Evolutionary conservation across 1,284 basidiomycete species (phyloP).

Genomic region (Exobasidium rhododendri): DNA sequence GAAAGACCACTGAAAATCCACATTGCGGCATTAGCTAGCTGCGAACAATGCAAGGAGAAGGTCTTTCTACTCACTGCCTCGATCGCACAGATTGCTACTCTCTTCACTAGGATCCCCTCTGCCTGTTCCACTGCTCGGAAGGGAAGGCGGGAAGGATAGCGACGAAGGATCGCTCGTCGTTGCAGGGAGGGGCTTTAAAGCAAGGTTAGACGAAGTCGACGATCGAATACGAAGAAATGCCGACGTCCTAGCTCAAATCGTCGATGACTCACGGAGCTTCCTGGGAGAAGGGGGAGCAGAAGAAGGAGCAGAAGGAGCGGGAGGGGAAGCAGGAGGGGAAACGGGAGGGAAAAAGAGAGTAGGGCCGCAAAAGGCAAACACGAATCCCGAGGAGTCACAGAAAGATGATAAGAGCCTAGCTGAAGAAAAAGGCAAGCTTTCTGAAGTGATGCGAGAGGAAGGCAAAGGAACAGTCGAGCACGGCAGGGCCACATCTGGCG

Average conservation of each 20-base stretch:
- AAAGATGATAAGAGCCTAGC: neutral
- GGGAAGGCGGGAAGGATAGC: neutral
- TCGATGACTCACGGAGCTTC: slow-evolving; percentile 41
- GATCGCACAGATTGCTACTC: slow-evolving; percentile 42
- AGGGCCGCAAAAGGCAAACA: neutral
- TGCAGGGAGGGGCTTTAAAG: slow-evolving; percentile 28
- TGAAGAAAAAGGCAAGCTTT: neutral
- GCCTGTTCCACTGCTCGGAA: slow-evolving; percentile 26
- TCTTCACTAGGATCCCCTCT: slow-evolving; percentile 25
- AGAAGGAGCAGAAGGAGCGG: slow-evolving; percentile 9
- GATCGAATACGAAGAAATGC: slow-evolving; percentile 52
- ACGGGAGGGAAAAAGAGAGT: neutral
- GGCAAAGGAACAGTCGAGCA: neutral
- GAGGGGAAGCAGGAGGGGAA: neutral
- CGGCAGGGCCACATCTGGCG: neutral
- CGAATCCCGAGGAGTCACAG: neutral
- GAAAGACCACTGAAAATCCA: too few species aligned
- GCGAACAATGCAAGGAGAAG: slow-evolving; percentile 41
- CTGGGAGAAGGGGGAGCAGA: slow-evolving; percentile 32
- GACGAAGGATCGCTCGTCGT: neutral
- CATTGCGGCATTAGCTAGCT: too few species aligned
- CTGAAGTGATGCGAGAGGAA: neutral
- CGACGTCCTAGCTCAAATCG: slow-evolving; percentile 42
- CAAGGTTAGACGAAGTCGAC: slow-evolving; percentile 48
- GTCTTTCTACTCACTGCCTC: slow-evolving; percentile 39